Evolutionary conservation across 441 rosid genomes (phyloP), one percentile per base, ranked within the genome.

Genomic region (Adansonia rubrostipa): DNA sequence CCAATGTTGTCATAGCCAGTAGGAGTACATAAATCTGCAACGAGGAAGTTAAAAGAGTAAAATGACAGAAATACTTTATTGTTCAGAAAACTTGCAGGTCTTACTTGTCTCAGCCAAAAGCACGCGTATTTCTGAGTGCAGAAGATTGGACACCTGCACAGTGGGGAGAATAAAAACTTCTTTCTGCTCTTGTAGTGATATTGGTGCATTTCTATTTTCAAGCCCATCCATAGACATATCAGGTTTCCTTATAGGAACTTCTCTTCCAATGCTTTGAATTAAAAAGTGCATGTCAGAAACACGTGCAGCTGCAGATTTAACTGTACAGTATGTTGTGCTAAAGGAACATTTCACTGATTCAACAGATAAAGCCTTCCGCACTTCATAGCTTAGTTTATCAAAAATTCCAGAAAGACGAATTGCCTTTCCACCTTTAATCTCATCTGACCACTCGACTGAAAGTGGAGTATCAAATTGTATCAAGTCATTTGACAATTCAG

Each of bases 121-220:
- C 61, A 96, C 89, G 80, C 84, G 85, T 84, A 94, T 87, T 81
- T 96, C 97, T 48, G 86, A 84, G 84, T 88, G 87, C 84, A 96
- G 79, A 54, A 91, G 89, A 82, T 94, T 96, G 82, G 93, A 88
- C 78, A 94, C 95, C 60, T 83, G 87, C 73, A 96, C 92, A 11
- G 99, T 96, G 61, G 99, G 99, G 53, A 94, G 94, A 79, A 96
- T 90, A 85, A 92, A 93, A 76, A 94, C 89, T 85, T 96, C 98
- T 86, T 87, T 93, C 81, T 94, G 98, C 88, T 91, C 93, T 81
- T 83, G 92, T 82, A 96, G 82, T 81, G 96, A 87, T 77, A 88
- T 82, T 61, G 87, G 79, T 77, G 90, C 72, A 77, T 82, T 86
- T 85, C 74, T 85, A 80, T 64, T 87, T 80, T 84, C 89, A 70